Evolutionary conservation across 352 stramenopile species (phyloP).

Genomic region (Globisporangium okanoganense): DNA sequence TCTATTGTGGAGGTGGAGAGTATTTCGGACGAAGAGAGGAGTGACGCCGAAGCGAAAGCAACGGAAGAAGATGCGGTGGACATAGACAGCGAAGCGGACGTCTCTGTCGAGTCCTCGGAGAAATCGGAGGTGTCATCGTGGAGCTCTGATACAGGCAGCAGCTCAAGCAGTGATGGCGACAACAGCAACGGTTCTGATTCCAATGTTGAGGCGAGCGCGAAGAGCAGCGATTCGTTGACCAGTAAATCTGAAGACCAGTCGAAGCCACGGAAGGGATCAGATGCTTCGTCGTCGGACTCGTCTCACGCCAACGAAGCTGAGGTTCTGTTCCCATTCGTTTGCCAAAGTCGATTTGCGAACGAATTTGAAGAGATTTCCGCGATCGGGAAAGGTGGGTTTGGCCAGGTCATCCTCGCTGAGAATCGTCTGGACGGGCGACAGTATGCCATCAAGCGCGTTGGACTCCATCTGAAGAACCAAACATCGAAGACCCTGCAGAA

Average conservation of each 20-base stretch:
- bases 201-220: conserved; percentile 11
- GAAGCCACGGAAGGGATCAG: conserved; percentile 34
- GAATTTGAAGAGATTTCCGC: conserved; percentile 83
- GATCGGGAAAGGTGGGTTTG: conserved; percentile 92
- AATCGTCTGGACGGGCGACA: conserved; percentile 92
- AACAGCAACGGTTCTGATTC: conserved; percentile 6
- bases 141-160: conserved; percentile 35
- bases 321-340: conserved; percentile 82
- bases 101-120: conserved; percentile 22
- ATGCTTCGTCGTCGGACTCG: conserved; percentile 52
- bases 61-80: background rate
- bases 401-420: conserved; percentile 92
- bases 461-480: conserved; percentile 79
- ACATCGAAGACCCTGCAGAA: conserved; percentile 91
- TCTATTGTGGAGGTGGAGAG: conserved; percentile 13
- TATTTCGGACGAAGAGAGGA: conserved; percentile 23
- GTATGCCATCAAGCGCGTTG: conserved; percentile 92
- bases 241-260: conserved; percentile 6
- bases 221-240: conserved; percentile 9
- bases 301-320: conserved; percentile 47
- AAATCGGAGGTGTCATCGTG: conserved; percentile 35
- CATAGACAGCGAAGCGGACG: conserved; percentile 8
- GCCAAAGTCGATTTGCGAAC: conserved; percentile 78
- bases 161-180: conserved; percentile 12
- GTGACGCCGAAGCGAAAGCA: conserved; percentile 1